Percentiles rank a stretch among this genome's conserved stretches.
These are phyloP conservation scores for Calonectria pseudoturangicola DNA, from an alignment of 2,329 filamentous ascomycete genomes.

Conservation along the genomic window DNA sequence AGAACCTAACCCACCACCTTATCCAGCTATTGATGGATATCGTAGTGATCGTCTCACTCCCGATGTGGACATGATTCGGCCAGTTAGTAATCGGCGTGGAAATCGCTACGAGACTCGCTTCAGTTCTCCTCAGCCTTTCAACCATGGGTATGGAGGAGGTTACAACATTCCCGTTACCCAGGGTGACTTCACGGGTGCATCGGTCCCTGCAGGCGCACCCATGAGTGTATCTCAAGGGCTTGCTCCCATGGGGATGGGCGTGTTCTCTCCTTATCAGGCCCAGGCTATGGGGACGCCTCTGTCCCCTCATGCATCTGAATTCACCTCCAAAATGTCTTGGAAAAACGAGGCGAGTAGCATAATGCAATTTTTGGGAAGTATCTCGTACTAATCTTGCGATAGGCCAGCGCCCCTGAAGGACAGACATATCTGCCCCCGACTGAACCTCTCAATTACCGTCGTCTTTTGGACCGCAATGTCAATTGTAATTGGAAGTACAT, in stretches of 20 bases:
- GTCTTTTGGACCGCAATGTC: conserved; percentile 94
- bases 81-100: conserved; percentile 65
- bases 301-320: conserved; percentile 84
- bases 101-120: conserved; percentile 69
- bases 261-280: conserved; percentile 71
- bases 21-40: conserved; percentile 62
- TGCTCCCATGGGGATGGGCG: conserved; percentile 62
- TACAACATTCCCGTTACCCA: conserved; percentile 59
- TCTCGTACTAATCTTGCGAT: conserved; percentile 45
- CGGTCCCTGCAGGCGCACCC: conserved; percentile 57
- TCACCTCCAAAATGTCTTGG: conserved; percentile 76
- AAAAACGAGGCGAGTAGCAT: conserved; percentile 70
- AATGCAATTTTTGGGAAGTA: not conserved
- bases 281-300: conserved; percentile 79
- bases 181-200: conserved; percentile 61
- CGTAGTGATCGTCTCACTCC: conserved; percentile 68
- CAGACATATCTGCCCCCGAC: conserved; percentile 90
- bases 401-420: conserved; percentile 72
- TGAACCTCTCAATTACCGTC: conserved; percentile 97
- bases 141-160: conserved; percentile 60
- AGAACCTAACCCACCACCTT: conserved; percentile 61
- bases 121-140: conserved; percentile 58
- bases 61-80: conserved; percentile 69
- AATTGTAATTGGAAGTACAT: conserved; percentile 99
- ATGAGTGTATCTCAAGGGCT: conserved; percentile 60